These are phyloP conservation scores for Herpetomonas muscarum DNA, from an alignment of 208 protist genomes.

Conservation along the genomic window DNA sequence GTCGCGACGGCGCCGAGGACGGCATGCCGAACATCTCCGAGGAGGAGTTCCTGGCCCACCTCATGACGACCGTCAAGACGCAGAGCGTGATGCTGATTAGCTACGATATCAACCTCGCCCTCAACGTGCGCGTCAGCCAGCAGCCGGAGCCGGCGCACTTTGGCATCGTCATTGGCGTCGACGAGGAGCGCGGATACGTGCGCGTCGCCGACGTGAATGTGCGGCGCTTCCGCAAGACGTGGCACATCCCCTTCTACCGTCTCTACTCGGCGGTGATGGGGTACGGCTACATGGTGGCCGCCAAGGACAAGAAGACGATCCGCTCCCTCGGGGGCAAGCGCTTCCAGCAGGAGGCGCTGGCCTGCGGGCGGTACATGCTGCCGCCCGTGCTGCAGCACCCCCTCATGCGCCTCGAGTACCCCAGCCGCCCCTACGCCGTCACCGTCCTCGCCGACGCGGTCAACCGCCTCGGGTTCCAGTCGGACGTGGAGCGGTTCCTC, in stretches of 20 bases:
- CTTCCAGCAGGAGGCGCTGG: constrained; percentile 50
- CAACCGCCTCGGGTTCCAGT: constrained; percentile 63
- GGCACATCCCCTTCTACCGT: constrained; percentile 66
- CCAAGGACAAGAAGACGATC: constrained; percentile 70
- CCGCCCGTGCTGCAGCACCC: constrained; percentile 40
- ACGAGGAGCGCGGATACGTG: constrained; percentile 63
- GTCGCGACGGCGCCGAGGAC: constrained; percentile 76
- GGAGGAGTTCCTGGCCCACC: constrained; percentile 72
- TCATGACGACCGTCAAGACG: constrained; percentile 52
- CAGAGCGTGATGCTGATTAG: constrained; percentile 85
- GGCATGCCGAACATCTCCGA: constrained; percentile 80
- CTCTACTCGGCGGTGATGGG: constrained; percentile 87
- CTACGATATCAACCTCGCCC: constrained; percentile 83
- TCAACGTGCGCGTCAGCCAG: constrained; percentile 72
- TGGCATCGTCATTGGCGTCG: constrained; percentile 83
- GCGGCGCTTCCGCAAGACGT: constrained; percentile 87
- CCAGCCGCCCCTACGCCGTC: constrained; percentile 65
- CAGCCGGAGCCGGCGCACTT: constrained; percentile 71
- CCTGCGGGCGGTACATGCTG: constrained; percentile 58
- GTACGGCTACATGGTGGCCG: constrained; percentile 84
- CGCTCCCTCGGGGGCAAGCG: constrained; percentile 46
- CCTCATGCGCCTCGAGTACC: constrained; percentile 81
- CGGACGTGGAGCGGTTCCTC: constrained; percentile 76
- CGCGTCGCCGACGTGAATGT: constrained; percentile 87
- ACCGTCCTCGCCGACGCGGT: constrained; percentile 87